Base-by-base conservation (phyloP, 805 yeast genomes). In the Candida piceae region DNA sequence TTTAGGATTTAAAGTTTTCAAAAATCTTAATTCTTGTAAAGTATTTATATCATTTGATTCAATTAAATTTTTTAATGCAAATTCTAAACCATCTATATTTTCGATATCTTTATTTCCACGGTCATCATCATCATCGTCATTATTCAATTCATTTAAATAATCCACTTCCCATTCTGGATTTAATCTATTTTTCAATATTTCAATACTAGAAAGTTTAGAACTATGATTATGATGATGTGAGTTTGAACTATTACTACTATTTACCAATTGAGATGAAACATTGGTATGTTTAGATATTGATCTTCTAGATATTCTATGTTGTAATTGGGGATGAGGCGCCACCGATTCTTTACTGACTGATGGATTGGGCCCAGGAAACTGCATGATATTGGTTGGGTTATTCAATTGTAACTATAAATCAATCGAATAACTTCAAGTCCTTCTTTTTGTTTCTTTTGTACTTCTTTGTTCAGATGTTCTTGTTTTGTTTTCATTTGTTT, bases 121-220 rank as follows among this genome's bases (percentile, higher is more conserved):
- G 18, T 41, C 44, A 18, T 40, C 44, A 18, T 42, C 36, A 8
- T 40, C 18, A 18, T 44, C 45, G 17, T 41, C 45, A 22, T 47
- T 52, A 16, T 23, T 30, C 2, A 40, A 36, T 31, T 50, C 53
- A 23, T 45, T 41, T 20, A 42, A 37, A 28, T 49, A 49, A 22
- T 49, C 57, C 12, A 53, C 46, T 37, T 57, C 60, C 54, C 55
- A 49, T 36, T 56, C 62, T 4, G 62, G 58, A 5, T 44, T 43
- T 27, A 59, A 38, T 12, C 44, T 42, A 13, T 22, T 16, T 21
- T 47, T 48, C 37, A 53, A 37, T 23, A 31, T 15, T 6, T 38
- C 45, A 6, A 47, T 32, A 4, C 44, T 29, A 11, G 34, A 8
- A 7, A 36, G 23, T 15, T 30, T 36, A n/a, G 34, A 22, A 18